phyloP scores from a whole-genome alignment of 106 monocot species.

The Agapanthus africanus region DNA sequence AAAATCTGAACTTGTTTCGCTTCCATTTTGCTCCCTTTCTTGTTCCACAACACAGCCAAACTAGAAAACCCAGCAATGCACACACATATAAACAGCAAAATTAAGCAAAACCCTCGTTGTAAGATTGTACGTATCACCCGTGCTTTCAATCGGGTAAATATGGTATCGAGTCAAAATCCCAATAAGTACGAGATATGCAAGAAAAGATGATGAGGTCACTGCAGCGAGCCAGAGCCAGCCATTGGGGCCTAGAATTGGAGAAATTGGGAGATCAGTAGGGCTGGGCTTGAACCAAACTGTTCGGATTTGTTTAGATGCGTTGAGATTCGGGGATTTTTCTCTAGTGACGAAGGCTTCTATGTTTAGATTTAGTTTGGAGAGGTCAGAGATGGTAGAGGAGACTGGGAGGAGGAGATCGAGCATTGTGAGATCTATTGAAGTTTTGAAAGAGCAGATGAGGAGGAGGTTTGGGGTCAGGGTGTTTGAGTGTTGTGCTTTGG shows the following conservation, averaged over 20 bases:
- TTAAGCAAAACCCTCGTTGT: constrained; percentile 27
- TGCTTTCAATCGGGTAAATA: constrained; percentile 63
- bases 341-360: constrained; percentile 71
- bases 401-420: constrained; percentile 66
- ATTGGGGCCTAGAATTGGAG: constrained; percentile 60
- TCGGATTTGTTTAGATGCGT: constrained; percentile 21
- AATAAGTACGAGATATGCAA: constrained; percentile 40
- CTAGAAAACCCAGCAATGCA: constrained; percentile 25
- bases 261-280: constrained; percentile 35
- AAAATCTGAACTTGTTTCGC: constrained; percentile 7
- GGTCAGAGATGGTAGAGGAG: constrained; percentile 23
- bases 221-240: constrained; percentile 66
- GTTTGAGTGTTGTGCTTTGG: constrained; percentile 17
- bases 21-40: constrained; percentile 18
- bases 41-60: constrained; percentile 37
- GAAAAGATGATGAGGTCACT: constrained; percentile 49
- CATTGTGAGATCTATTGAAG: constrained; percentile 56
- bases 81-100: constrained; percentile 35
- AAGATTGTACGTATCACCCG: constrained; percentile 10
- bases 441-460: constrained; percentile 64
- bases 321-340: constrained; percentile 19
- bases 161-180: constrained; percentile 46
- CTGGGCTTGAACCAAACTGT: constrained; percentile 63
- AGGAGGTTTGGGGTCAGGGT: constrained; percentile 31
- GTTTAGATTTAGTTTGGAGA: constrained; percentile 36